These are phyloP conservation scores for Ascoidea asiatica DNA, from an alignment of 805 yeast species.

Conservation along the genomic window DNA sequence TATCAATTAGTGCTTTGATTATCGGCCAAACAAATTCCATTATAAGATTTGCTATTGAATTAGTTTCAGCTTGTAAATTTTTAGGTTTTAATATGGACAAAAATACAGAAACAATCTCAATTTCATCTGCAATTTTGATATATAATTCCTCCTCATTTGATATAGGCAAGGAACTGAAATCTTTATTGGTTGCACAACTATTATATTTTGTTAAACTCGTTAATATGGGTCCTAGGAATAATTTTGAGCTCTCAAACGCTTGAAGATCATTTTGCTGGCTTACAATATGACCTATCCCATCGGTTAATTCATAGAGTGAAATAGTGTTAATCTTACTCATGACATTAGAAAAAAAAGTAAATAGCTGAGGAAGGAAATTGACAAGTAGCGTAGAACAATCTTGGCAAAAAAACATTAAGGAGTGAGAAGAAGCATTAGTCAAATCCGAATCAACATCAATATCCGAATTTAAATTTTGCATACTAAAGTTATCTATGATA, in stretches of 20 bases:
- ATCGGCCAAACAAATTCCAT: slow-evolving; percentile 47
- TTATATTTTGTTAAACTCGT: slow-evolving; percentile 24
- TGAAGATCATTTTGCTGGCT: slow-evolving; percentile 38
- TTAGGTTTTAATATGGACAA: slow-evolving; percentile 40
- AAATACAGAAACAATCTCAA: slow-evolving; percentile 55
- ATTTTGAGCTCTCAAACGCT: slow-evolving; percentile 36
- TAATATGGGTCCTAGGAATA: slow-evolving; percentile 58
- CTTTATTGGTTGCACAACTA: slow-evolving; percentile 11
- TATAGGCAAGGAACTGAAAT: slow-evolving; percentile 14
- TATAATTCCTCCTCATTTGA: slow-evolving; percentile 19
- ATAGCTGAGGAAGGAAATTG: slow-evolving; percentile 60
- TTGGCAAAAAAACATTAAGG: slow-evolving; percentile 86
- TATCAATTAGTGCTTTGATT: slow-evolving; percentile 30
- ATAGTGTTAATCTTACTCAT: slow-evolving; percentile 35
- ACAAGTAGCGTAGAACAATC: slow-evolving; percentile 67
- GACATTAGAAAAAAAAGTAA: slow-evolving; percentile 53
- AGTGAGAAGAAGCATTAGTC: slow-evolving; percentile 74
- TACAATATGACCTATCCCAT: slow-evolving; percentile 80
- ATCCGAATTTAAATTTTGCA: too few species aligned
- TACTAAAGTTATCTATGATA: slow-evolving; percentile 61
- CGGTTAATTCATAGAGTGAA: slow-evolving; percentile 68
- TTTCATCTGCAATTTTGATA: slow-evolving; percentile 50
- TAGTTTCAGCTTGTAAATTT: slow-evolving; percentile 15
- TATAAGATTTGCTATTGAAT: slow-evolving; percentile 40
- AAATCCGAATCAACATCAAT: slow-evolving; percentile 12